phyloP scores from a whole-genome alignment of 2,329 filamentous ascomycete species.

The Thielaviopsis musarum region DNA sequence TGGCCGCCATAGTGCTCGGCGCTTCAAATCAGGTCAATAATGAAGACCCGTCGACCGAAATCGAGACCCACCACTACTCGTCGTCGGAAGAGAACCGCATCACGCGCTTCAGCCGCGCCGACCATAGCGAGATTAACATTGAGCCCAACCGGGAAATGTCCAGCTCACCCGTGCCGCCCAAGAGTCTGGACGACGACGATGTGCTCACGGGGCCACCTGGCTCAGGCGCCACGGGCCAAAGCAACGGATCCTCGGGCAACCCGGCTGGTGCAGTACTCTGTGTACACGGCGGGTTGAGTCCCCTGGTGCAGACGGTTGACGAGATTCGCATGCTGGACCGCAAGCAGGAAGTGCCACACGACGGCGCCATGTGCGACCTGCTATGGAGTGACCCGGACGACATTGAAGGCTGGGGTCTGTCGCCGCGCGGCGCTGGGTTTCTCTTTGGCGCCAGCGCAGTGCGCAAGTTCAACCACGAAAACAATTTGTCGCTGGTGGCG shows the following conservation, averaged over 20 bases:
- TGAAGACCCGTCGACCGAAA: conserved; percentile 62
- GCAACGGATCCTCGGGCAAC: conserved; percentile 46
- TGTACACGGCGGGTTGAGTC: conserved; percentile 85
- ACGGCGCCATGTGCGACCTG: conserved; percentile 96
- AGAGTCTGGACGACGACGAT: conserved; percentile 18
- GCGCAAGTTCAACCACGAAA: conserved; percentile 86
- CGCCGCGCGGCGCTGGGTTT: conserved; percentile 86
- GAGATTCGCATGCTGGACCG: conserved; percentile 90
- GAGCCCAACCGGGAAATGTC: not conserved
- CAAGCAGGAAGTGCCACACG: conserved; percentile 96
- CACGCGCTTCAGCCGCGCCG: not conserved
- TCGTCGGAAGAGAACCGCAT: conserved; percentile 31
- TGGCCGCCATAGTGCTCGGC: conserved; percentile 81
- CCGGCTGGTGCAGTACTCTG: conserved; percentile 75
- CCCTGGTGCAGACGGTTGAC: conserved; percentile 82
- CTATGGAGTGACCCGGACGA: conserved; percentile 98
- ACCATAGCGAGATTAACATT: not conserved
- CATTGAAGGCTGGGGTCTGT: conserved; percentile 91
- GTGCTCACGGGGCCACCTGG: conserved; percentile 53
- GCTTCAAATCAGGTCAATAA: conserved; percentile 49
- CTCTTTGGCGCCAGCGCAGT: conserved; percentile 92
- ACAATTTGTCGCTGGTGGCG: conserved; percentile 82
- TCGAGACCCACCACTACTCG: conserved; percentile 76
- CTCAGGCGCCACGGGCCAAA: conserved; percentile 58
- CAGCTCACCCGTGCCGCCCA: conserved; percentile 1